A percentile compares a stretch with the other conserved stretches of the same genome.
These are phyloP conservation scores for Kurtzmaniella cleridarum DNA, from an alignment of 805 yeast genomes.

Conservation along the genomic window DNA sequence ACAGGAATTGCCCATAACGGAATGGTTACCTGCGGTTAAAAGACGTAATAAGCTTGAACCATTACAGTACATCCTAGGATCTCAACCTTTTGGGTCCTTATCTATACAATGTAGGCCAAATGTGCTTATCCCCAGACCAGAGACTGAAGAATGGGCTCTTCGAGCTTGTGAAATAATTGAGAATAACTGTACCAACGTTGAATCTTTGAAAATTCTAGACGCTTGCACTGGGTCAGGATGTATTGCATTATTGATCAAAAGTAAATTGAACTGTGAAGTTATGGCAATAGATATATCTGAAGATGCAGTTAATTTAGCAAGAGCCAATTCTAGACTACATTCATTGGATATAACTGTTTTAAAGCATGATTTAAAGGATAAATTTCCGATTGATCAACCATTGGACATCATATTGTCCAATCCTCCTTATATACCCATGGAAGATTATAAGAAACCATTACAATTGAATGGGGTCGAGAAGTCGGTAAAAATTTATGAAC, in stretches of 20 bases:
- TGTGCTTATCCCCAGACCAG: conserved; percentile 89
- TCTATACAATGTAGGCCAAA: conserved; percentile 53
- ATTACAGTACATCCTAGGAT: conserved; percentile 76
- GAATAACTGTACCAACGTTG: conserved; percentile 6
- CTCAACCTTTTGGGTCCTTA: conserved; percentile 80
- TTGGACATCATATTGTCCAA: conserved; percentile 68
- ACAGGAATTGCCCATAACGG: conserved; percentile 43
- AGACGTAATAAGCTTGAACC: conserved; percentile 57
- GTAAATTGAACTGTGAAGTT: conserved; percentile 18
- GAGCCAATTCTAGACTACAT: conserved; percentile 30
- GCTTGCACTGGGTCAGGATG: conserved; percentile 91
- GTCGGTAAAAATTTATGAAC: conserved; percentile 74
- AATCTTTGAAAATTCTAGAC: conserved; percentile 44
- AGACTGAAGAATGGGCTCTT: conserved; percentile 86
- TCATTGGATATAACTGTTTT: conserved; percentile 4
- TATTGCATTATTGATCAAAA: conserved; percentile 51
- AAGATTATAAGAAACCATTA: conserved; percentile 35
- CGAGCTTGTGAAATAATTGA: conserved; percentile 12
- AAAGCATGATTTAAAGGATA: not conserved
- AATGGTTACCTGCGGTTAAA: conserved; percentile 50
- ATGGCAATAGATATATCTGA: conserved; percentile 54
- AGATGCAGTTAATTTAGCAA: conserved; percentile 48
- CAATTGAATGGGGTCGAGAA: conserved; percentile 40
- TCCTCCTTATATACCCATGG: conserved; percentile 77
- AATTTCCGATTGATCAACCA: conserved; percentile 2